These are phyloP conservation scores for Dryadomyces quercivorus DNA, from an alignment of 2,329 filamentous ascomycete genomes.

Conservation along the genomic window DNA sequence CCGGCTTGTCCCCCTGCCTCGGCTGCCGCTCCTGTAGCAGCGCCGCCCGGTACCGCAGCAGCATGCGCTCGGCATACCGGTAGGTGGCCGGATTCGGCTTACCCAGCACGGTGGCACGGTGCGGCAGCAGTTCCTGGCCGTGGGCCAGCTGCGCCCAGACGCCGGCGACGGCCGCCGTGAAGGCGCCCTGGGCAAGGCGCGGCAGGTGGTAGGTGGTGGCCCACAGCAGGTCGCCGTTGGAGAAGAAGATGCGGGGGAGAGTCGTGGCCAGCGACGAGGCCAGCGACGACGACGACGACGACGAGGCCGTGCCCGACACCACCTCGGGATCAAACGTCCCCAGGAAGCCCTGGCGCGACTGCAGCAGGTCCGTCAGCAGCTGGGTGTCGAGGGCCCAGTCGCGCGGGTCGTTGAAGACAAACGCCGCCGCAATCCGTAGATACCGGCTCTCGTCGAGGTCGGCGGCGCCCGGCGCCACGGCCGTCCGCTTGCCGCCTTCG, in stretches of 20 bases:
- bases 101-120: slow-evolving; percentile 56
- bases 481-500: slow-evolving; percentile 23
- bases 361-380: slow-evolving; percentile 69
- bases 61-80: slow-evolving; percentile 65
- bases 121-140: slow-evolving; percentile 35
- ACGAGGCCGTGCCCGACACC: slow-evolving; percentile 54
- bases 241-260: slow-evolving; percentile 60
- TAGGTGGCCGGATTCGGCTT: slow-evolving; percentile 75
- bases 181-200: slow-evolving; percentile 83
- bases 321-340: slow-evolving; percentile 58
- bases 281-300: slow-evolving; percentile 51
- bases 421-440: slow-evolving; percentile 64
- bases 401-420: slow-evolving; percentile 90
- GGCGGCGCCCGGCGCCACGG: background rate
- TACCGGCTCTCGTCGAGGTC: slow-evolving; percentile 5
- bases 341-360: slow-evolving; percentile 65
- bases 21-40: slow-evolving; percentile 23
- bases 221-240: slow-evolving; percentile 85
- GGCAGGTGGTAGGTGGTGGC: slow-evolving; percentile 74
- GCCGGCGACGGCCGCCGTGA: slow-evolving; percentile 69
- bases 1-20: background rate
- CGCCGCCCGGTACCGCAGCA: slow-evolving; percentile 46
- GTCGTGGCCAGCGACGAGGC: background rate
- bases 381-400: slow-evolving; percentile 92
- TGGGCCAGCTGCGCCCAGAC: slow-evolving; percentile 65